Base-by-base conservation (phyloP, 2,329 filamentous ascomycete genomes). In the Colletotrichum neosansevieriae region DNA sequence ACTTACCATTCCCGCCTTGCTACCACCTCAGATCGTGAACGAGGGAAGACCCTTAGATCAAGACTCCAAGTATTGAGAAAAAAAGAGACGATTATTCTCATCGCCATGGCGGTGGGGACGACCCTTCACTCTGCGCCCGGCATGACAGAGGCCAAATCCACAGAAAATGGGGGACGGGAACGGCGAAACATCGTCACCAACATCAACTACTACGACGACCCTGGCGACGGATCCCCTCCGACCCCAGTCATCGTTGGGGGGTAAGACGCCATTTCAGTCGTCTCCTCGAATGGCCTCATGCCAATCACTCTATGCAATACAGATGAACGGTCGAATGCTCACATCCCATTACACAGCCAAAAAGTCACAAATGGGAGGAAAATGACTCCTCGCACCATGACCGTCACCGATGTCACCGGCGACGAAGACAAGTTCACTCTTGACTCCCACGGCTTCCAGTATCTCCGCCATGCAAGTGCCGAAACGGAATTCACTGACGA, bases 331-430 rank as follows among this genome's bases (percentile, higher is more conserved):
- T 29, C 29, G 19, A 24, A 21, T 62, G 21, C 67, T 69, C 50
- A 63, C 61, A 49, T n/a, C 21, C 32, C 19, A 17, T 47, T 34
- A 10, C 54, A 4, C 61, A 72, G 70, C 24, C 71, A 62, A 17
- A 81, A 92, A 10, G 79, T 91, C 45, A 77, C 91, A 63, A 92
- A 92, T 79, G 89, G 92, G 76, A 88, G 92, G 74, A 92, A 89
- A 0, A 87, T 92, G 73, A 85, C 89, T 15, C 83, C 87, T 36
- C 80, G n/a, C 82, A 84, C 0, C 79, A 81, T 65, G 84, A 88
- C 1, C 77, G 79, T 34, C 81, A 89, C 42, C 82, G 89, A 92
- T 0, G 85, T 80, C 12, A 77, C 85, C 38, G 89, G 89, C 0
- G 89, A 92, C 74, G 88, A 91, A 63, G 90, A 92, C 69, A 89